Evolutionary conservation across 2,329 filamentous ascomycete species (phyloP), one percentile per base, ranked within the genome.

Genomic region (Cyphellophora europaea): DNA sequence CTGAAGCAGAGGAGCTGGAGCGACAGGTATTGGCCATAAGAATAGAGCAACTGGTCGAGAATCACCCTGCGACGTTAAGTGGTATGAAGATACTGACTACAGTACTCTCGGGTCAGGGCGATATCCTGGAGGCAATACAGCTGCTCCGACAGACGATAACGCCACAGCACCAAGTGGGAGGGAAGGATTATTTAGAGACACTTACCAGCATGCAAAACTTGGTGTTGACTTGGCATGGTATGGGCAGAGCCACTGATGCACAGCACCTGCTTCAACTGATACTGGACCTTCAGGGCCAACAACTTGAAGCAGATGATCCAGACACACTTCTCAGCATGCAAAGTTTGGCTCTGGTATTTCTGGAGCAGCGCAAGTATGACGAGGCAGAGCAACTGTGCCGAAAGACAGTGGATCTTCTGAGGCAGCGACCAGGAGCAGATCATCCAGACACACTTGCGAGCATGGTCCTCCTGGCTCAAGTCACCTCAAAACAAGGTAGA

Each of bases 361-460:
- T 4, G 3, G 11, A 33, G 15, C 19, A 8, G 11, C 13, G 34
- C 10, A 21, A 33, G 15, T 21, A 31, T 14, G 32, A 25, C 25
- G 30, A 36, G 57, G 57, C 41, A 59, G 41, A 40, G 53, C 49
- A 45, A 53, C 52, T 55, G 56, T 52, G 53, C 58, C 53, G 37
- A 54, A 48, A 49, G 52, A 51, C 57, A 61, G n/a, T 31, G 29
- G 29, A 10, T 13, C 6, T 31, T 5, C n/a, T 5, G 3, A 17
- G 16, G 29, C 11, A 14, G 16, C 12, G 11, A 5, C 14, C 25
- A n/a, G 35, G 35, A 34, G 19, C 13, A 8, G 19, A 37, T 18
- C 28, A 37, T 25, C 35, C 35, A 13, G 35, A 37, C 13, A 34
- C 35, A 3, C 18, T 37, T 11, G 6, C 5, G 5, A 19, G 13